Conservation (phyloP, 371 early-diverging fungal species). For the Mucor circinelloides region DNA sequence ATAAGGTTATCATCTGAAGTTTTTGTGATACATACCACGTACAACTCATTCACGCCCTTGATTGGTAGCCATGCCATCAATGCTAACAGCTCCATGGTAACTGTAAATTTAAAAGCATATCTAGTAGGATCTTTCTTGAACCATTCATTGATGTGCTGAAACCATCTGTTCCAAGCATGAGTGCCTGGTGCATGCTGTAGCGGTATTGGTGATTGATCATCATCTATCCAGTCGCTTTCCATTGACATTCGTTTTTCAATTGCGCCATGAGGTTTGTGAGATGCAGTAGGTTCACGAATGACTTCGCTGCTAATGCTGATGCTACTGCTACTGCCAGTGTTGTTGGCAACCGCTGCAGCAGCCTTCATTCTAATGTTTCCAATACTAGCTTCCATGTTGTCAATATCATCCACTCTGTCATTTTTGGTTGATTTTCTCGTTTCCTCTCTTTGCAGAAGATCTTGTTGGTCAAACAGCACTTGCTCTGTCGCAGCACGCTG, state of each 20-base stretch:
- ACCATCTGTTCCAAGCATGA: conserved; percentile 34
- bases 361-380: background rate
- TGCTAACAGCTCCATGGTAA: conserved; percentile 32
- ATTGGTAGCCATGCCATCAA: conserved; percentile 47
- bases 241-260: conserved; percentile 12
- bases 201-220: conserved; percentile 1
- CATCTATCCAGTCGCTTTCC: conserved; percentile 21
- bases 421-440: background rate
- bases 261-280: background rate
- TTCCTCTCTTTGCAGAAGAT: background rate
- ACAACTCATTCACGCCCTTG: conserved; percentile 28
- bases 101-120: conserved; percentile 42
- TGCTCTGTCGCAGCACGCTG: conserved; percentile 18
- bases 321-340: background rate
- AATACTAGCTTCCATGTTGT: background rate
- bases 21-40: conserved; percentile 13
- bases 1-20: background rate
- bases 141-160: conserved; percentile 19
- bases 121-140: conserved; percentile 32
- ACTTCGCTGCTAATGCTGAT: background rate
- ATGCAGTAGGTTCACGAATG: background rate
- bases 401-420: background rate
- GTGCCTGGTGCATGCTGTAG: conserved; percentile 37
- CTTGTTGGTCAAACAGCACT: conserved; percentile 28
- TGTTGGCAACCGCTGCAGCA: background rate